These are phyloP conservation scores for Claviceps africana DNA, from an alignment of 2,329 filamentous ascomycete species.

Conservation along the genomic window DNA sequence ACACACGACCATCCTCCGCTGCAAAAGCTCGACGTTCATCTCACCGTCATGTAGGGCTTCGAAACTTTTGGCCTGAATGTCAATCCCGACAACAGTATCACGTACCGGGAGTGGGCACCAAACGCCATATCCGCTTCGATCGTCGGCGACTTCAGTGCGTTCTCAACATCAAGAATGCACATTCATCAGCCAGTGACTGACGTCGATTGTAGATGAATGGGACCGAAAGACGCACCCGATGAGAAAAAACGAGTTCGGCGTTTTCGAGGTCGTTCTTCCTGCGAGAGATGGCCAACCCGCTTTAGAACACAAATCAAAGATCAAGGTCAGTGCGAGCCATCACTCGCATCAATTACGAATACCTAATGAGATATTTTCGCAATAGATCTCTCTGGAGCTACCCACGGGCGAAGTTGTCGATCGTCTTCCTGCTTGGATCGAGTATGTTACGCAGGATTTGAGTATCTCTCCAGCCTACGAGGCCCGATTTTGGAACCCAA, in stretches of 20 bases:
- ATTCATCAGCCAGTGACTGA: slow-evolving; percentile 14
- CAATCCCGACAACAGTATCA: slow-evolving; percentile 66
- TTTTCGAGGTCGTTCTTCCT: slow-evolving; percentile 72
- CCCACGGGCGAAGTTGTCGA: slow-evolving; percentile 71
- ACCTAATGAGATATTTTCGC: neutral
- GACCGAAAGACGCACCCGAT: slow-evolving; percentile 70
- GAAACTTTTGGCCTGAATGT: slow-evolving; percentile 81
- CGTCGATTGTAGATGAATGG: slow-evolving; percentile 56
- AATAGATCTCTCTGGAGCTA: slow-evolving; percentile 67
- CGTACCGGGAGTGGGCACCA: slow-evolving; percentile 92
- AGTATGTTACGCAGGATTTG: slow-evolving; percentile 87
- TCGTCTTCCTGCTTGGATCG: slow-evolving; percentile 91
- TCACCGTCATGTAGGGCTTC: slow-evolving; percentile 47
- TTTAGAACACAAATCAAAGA: slow-evolving; percentile 85
- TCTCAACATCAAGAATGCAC: neutral
- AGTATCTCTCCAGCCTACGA: slow-evolving; percentile 84
- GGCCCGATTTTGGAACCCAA: slow-evolving; percentile 93
- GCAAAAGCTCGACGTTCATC: neutral
- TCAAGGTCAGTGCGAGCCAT: slow-evolving; percentile 53
- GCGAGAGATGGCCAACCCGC: slow-evolving; percentile 58
- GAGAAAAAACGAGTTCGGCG: slow-evolving; percentile 72
- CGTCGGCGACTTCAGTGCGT: slow-evolving; percentile 84
- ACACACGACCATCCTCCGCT: slow-evolving; percentile 1
- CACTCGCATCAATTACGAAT: neutral
- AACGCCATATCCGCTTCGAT: slow-evolving; percentile 74